These are phyloP conservation scores for Sporisorium exsertum DNA, from an alignment of 1,284 basidiomycete genomes.

Conservation along the genomic window DNA sequence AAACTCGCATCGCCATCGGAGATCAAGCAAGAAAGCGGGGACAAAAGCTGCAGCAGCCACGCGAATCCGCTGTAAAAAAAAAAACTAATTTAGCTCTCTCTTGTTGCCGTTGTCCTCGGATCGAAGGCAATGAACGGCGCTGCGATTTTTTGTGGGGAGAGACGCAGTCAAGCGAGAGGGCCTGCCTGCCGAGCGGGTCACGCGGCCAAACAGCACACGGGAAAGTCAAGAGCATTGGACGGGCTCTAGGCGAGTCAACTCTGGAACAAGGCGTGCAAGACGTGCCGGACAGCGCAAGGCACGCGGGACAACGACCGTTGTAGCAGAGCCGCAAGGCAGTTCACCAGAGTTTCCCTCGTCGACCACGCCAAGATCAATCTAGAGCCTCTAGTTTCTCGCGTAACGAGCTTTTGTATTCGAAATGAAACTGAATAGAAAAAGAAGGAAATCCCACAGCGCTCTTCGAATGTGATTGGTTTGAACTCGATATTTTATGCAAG, in stretches of 20 bases:
- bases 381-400: not conserved
- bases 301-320: not conserved
- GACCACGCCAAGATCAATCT: not conserved
- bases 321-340: too few relatives aligned
- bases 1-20: not conserved
- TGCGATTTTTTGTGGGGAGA: too few relatives aligned
- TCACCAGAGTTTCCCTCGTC: not conserved
- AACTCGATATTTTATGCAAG: too few relatives aligned
- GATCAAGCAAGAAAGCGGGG: not conserved
- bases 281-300: not conserved
- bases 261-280: not conserved
- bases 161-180: not conserved
- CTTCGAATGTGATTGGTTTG: too few relatives aligned
- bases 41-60: not conserved
- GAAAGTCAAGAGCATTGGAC: not conserved
- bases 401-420: not conserved
- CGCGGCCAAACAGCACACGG: not conserved
- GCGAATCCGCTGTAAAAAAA: not conserved
- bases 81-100: not conserved
- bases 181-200: not conserved
- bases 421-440: too few relatives aligned
- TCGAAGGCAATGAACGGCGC: too few relatives aligned
- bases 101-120: not conserved
- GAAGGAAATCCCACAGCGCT: too few relatives aligned
- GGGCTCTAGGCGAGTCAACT: constrained; percentile 7